Conservation (phyloP, 352 stramenopile genomes). For the Phytophthora palmivora region DNA sequence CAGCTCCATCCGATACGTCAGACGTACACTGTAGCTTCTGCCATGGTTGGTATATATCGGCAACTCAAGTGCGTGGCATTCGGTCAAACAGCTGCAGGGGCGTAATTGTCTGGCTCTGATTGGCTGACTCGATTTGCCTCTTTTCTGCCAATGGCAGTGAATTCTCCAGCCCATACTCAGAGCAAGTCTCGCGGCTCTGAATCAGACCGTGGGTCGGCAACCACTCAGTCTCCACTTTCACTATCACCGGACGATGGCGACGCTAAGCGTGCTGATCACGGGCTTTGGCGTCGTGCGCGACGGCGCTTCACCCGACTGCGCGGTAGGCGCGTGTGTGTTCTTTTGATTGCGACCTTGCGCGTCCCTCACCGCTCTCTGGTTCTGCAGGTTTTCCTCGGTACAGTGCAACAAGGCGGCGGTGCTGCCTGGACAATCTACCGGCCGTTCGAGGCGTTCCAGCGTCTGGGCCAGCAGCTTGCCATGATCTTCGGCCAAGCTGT, state of each 20-base stretch:
- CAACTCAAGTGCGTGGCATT: constrained; percentile 5
- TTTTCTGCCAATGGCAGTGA: constrained; percentile 31
- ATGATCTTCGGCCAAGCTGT: constrained; percentile 78
- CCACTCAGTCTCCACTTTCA: constrained; percentile 36
- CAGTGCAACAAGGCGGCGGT: constrained; percentile 72
- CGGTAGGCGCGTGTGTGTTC: constrained; percentile 40
- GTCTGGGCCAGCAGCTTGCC: constrained; percentile 67
- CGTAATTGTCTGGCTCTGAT: constrained; percentile 29
- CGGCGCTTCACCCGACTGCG: constrained; percentile 49
- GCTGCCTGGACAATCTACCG: constrained; percentile 82
- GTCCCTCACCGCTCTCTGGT: constrained; percentile 14
- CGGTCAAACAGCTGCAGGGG: constrained; percentile 8
- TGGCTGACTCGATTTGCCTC: constrained; percentile 13
- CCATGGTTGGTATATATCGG: neutral
- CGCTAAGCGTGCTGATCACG: constrained; percentile 76
- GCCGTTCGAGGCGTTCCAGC: constrained; percentile 78
- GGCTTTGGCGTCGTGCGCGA: constrained; percentile 77
- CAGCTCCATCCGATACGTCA: too few species aligned
- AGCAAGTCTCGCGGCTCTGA: constrained; percentile 18
- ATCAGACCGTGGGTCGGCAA: constrained; percentile 32
- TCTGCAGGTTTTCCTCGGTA: constrained; percentile 75
- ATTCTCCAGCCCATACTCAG: constrained; percentile 14
- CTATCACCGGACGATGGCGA: constrained; percentile 47
- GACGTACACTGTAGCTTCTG: constrained; percentile 17
- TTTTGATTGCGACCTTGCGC: neutral